Evolutionary conservation across 1,284 basidiomycete species (phyloP), one percentile per base, ranked within the genome.

Genomic region (Neonothopanus nambi): DNA sequence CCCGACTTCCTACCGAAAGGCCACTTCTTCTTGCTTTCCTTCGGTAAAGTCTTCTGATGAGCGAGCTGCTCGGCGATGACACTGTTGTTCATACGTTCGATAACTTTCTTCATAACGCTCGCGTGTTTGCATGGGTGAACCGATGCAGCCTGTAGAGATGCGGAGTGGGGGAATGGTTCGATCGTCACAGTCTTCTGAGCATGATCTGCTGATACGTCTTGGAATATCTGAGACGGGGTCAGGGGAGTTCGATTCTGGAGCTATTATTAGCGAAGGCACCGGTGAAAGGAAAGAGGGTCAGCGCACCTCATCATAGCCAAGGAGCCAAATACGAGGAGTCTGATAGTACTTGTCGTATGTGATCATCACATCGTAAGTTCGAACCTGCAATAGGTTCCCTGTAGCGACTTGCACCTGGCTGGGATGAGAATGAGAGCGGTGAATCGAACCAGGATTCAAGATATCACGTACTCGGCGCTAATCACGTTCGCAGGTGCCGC

Each of bases 291-390:
- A 38, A 21, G 20, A 3, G 11, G 5, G 35, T 13, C 39, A 28
- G 13, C 30, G 30, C 60, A 91, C 93, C 83, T 97, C 95, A 67
- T 96, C 93, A 67, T 96, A 97, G 12, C 95, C 94, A 61, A 95
- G 84, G 56, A 98, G 72, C 94, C 94, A 97, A 69, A 96, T 91
- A 61, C 94, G 85, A 23, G 94, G 94, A 15, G 95, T 97, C 71
- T 97, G 95, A 71, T 97, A 97, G 71, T 95, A 95, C 77, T 99
- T 99, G 82, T 99, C 96, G 74, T 99, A 99, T 36, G 93, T 95
- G 76, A 99, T 99, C 85, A 98, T 93, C 67, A 98, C 97, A 72
- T 99, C 97, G 78, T 99, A 99, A 20, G 95, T 99, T 64, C 96
- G 85, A 41, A 99, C 93, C 77, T 94, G 92, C 39, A 98, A 77